Evolutionary conservation across 306 rosid genomes (phyloP).

Genomic region (Sophora flavescens): DNA sequence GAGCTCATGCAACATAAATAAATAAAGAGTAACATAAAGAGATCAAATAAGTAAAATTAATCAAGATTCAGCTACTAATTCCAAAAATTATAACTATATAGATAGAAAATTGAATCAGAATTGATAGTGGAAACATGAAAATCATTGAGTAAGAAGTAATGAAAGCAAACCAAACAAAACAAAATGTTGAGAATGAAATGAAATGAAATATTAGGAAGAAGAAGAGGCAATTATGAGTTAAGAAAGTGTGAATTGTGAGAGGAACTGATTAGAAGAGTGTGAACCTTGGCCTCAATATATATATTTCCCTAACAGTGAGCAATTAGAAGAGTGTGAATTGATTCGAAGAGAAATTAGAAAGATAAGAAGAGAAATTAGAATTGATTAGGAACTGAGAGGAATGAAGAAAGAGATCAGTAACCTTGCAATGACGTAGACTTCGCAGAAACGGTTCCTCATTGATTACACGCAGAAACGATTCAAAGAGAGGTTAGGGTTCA

Average conservation of each 20-base stretch:
- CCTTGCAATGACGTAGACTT: too few species aligned
- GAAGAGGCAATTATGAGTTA: constrained; percentile 66
- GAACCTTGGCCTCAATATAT: constrained; percentile 66
- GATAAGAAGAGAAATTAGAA: too few species aligned
- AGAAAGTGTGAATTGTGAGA: constrained; percentile 76
- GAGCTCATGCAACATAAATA: constrained; percentile 5
- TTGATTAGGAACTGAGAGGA: too few species aligned
- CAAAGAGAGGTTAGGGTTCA: too few species aligned
- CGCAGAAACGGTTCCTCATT: too few species aligned
- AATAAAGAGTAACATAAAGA: background rate
- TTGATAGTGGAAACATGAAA: constrained; percentile 7
- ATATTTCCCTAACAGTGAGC: too few species aligned
- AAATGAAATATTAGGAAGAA: background rate
- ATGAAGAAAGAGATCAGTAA: too few species aligned
- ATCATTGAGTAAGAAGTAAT: background rate
- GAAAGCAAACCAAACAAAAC: background rate
- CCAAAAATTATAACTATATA: background rate
- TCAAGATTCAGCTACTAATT: constrained; percentile 15
- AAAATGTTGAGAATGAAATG: background rate
- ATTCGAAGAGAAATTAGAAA: too few species aligned
- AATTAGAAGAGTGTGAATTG: too few species aligned
- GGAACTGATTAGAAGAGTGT: constrained; percentile 85
- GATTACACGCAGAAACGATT: too few species aligned
- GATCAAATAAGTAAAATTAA: constrained; percentile 14
- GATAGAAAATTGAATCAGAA: background rate